phyloP scores from a whole-genome alignment of 2,329 filamentous ascomycete species.

The Monosporascus cannonballus region DNA sequence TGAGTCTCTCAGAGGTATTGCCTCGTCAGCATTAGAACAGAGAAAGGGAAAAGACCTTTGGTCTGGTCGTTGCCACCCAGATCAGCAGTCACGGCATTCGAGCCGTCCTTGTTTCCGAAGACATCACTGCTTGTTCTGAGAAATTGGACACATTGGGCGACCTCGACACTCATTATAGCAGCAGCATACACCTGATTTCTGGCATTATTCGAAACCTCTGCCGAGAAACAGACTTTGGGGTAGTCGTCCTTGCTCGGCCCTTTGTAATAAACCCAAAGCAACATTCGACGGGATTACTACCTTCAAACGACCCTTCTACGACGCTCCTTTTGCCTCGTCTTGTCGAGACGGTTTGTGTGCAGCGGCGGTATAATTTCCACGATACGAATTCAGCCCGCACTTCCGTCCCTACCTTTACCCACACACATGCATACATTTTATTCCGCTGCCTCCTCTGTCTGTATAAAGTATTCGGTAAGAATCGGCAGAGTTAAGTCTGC shows the following conservation, averaged over 20 bases:
- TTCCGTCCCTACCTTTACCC: background rate
- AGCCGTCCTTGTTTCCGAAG: background rate
- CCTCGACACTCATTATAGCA: background rate
- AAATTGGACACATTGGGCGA: background rate
- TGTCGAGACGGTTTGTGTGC: background rate
- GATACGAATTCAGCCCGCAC: background rate
- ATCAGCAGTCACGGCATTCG: background rate
- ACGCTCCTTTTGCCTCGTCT: background rate
- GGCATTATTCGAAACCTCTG: background rate
- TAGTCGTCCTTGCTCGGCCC: background rate
- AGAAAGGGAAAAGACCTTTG: background rate
- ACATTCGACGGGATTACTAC: background rate
- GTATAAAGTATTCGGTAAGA: background rate
- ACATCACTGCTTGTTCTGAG: background rate
- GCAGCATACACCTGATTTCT: background rate
- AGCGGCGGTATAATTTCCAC: background rate
- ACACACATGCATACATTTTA: background rate
- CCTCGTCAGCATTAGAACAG: background rate
- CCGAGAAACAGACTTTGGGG: background rate
- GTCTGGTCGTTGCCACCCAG: background rate
- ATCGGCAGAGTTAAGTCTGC: background rate
- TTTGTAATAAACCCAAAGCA: background rate
- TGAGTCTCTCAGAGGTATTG: background rate
- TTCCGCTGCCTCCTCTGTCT: background rate
- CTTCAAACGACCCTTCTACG: background rate